A percentile compares a stretch with the other conserved stretches of the same genome.
Evolutionary conservation across 1,284 basidiomycete genomes (phyloP).

Genomic region (Ganoderma lucidum): DNA sequence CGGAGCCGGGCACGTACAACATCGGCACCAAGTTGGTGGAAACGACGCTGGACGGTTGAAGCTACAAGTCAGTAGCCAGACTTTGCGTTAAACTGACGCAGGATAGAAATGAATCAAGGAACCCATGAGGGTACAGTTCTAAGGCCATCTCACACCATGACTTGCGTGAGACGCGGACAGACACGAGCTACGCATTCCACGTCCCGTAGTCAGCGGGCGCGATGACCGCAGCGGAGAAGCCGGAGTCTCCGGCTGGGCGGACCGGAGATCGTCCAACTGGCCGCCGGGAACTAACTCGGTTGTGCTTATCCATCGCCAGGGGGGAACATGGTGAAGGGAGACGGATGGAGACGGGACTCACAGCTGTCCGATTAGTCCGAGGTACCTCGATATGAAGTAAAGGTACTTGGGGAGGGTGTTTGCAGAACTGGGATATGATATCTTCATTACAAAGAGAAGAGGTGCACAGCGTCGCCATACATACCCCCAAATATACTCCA

Average conservation of each 20-base stretch:
- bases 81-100: conserved; percentile 9
- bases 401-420: conserved; percentile 30
- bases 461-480: background rate
- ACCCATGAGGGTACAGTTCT: background rate
- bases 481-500: conserved; percentile 31
- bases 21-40: conserved; percentile 20
- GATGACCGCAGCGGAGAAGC: background rate
- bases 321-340: background rate
- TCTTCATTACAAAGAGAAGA: background rate
- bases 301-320: background rate
- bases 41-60: background rate
- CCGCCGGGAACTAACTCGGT: background rate
- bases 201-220: background rate
- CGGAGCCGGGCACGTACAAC: conserved; percentile 13
- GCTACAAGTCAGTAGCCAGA: background rate
- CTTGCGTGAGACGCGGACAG: background rate
- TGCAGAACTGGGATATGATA: conserved; percentile 18
- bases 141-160: conserved; percentile 3
- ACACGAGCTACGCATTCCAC: background rate
- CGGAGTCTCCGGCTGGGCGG: background rate
- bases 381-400: conserved; percentile 31
- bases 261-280: background rate
- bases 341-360: conserved; percentile 16
- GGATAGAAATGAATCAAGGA: conserved; percentile 4
- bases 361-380: conserved; percentile 26